phyloP scores from a whole-genome alignment of 495 filamentous ascomycete genomes.

The Antarctomyces pellizariae region DNA sequence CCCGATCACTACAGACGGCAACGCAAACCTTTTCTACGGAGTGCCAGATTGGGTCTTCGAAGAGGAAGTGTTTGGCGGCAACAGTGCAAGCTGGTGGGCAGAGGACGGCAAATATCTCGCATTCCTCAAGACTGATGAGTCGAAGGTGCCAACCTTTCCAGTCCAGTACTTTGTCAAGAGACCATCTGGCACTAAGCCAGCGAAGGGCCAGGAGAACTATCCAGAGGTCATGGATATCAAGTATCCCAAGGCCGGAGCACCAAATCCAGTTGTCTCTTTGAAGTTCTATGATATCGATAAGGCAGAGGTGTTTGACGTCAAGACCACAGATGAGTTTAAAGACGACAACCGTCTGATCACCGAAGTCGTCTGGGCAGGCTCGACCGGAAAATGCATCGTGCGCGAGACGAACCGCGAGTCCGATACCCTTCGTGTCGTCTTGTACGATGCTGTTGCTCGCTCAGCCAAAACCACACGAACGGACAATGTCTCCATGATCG shows the following conservation, averaged over 20 bases:
- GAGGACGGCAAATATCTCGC: slow-evolving; percentile 69
- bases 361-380: slow-evolving; percentile 75
- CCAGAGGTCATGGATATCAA: slow-evolving; percentile 84
- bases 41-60: slow-evolving; percentile 99
- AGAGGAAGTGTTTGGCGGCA: slow-evolving; percentile 69
- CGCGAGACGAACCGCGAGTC: slow-evolving; percentile 89
- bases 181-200: slow-evolving; percentile 53
- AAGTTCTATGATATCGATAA: slow-evolving; percentile 76
- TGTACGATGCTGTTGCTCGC: slow-evolving; percentile 56
- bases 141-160: slow-evolving; percentile 75
- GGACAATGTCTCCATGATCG: slow-evolving; percentile 52
- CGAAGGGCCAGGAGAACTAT: slow-evolving; percentile 61
- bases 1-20: slow-evolving; percentile 70
- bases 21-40: slow-evolving; percentile 73
- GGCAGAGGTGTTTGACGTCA: slow-evolving; percentile 54
- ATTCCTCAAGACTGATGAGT: slow-evolving; percentile 83
- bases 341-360: slow-evolving; percentile 79
- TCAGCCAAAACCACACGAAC: slow-evolving; percentile 61
- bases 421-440: slow-evolving; percentile 62
- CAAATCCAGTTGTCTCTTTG: slow-evolving; percentile 72
- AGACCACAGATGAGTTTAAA: slow-evolving; percentile 50
- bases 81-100: slow-evolving; percentile 86
- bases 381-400: slow-evolving; percentile 46
- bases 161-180: slow-evolving; percentile 81
- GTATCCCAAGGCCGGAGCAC: slow-evolving; percentile 87